phyloP scores from a whole-genome alignment of 2,329 filamentous ascomycete genomes.

The Torrubiella hemipterigena region DNA sequence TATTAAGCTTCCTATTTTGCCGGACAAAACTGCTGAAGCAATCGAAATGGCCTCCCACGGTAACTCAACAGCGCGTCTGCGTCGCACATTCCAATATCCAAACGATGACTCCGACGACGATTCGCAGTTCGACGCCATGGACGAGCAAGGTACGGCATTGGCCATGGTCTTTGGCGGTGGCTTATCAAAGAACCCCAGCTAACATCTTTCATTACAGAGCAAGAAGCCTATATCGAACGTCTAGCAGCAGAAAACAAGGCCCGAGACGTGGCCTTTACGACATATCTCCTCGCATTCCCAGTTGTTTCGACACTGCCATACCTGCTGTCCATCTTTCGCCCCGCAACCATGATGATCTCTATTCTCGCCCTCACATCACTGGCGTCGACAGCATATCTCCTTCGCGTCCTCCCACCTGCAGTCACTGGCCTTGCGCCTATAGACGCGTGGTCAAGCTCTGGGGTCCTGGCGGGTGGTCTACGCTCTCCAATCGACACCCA shows the following conservation, averaged over 20 bases:
- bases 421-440: constrained; percentile 39
- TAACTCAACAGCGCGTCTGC: constrained; percentile 5
- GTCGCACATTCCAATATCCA: constrained; percentile 19
- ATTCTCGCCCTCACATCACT: constrained; percentile 53
- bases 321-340: constrained; percentile 22
- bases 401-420: constrained; percentile 42
- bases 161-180: background rate
- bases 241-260: constrained; percentile 4
- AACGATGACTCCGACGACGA: constrained; percentile 16
- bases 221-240: constrained; percentile 6
- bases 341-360: constrained; percentile 27
- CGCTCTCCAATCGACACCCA: constrained; percentile 40
- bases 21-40: background rate
- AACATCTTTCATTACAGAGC: constrained; percentile 3
- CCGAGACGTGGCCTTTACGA: constrained; percentile 6
- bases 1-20: background rate
- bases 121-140: constrained; percentile 5
- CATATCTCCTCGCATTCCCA: constrained; percentile 32
- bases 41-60: constrained; percentile 16
- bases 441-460: constrained; percentile 27
- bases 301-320: constrained; percentile 43
- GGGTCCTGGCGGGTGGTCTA: constrained; percentile 9
- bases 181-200: too few relatives aligned
- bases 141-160: constrained; percentile 4
- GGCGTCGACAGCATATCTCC: constrained; percentile 46